Evolutionary conservation across 2,329 filamentous ascomycete species (phyloP).

Genomic region (Talaromyces sp.): DNA sequence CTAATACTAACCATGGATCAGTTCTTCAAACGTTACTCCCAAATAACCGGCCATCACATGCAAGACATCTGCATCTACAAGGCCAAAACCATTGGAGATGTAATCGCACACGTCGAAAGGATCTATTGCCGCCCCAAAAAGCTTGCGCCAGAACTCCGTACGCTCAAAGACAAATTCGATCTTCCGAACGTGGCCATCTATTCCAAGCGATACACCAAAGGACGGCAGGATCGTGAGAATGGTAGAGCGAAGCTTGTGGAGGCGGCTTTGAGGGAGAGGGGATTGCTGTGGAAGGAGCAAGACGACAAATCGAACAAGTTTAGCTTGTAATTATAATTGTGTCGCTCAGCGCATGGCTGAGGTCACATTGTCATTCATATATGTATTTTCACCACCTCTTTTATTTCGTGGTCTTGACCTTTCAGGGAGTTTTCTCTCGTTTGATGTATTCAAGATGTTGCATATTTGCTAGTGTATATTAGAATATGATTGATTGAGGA

Average conservation of each 20-base stretch:
- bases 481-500: constrained; percentile 17
- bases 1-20: constrained; percentile 36
- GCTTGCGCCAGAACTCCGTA: constrained; percentile 46
- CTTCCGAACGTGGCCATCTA: constrained; percentile 70
- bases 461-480: constrained; percentile 26
- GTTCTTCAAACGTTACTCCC: constrained; percentile 76
- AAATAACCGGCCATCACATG: constrained; percentile 74
- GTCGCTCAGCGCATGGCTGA: neutral
- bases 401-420: neutral
- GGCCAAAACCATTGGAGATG: constrained; percentile 52
- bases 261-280: constrained; percentile 62
- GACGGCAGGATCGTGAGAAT: constrained; percentile 67
- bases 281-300: constrained; percentile 38
- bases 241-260: constrained; percentile 79
- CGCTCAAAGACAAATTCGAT: constrained; percentile 49
- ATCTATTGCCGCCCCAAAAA: constrained; percentile 47
- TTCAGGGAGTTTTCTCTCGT: neutral
- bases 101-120: constrained; percentile 51
- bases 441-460: constrained; percentile 4
- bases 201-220: constrained; percentile 61
- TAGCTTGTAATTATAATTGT: constrained; percentile 36
- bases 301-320: constrained; percentile 25
- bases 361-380: neutral
- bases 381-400: neutral
- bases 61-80: constrained; percentile 65